Base-by-base conservation (phyloP, 371 early-diverging fungal species). In the Mortierella sp. region DNA sequence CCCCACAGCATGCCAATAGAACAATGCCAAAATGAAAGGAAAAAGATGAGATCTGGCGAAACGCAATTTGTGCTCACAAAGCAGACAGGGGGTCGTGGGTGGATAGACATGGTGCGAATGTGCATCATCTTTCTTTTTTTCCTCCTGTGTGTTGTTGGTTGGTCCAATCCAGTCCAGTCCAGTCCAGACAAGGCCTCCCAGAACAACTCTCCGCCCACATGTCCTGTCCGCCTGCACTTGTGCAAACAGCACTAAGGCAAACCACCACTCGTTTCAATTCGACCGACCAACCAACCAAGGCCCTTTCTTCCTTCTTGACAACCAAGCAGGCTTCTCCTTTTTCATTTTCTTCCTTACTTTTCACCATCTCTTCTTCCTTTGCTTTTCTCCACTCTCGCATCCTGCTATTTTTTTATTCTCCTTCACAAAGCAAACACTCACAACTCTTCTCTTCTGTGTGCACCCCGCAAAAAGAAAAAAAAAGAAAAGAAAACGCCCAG, bases 1-100 rank as follows among this genome's bases (percentile, higher is more conserved):
- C 13, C 50, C 55, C 26, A 80, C 40, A 57, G 71, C n/a, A 71
- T 50, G 50, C 50, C 50, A 50, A 50, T 50, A 50, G 50, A 50
- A 50, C 2, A 2, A 0, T 11, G 2, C 3, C 50, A 50, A 16
- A 14, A 50, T 13, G 13, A 1, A 50, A 50, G 13, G 13, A 9
- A 50, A 16, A 14, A 50, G 50, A 50, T 54, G 54, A n/a, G n/a
- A 54, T 54, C 43, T 40, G 43, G 43, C 43, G 2, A 40, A 40
- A 40, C 2, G 4, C n/a, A 54, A 54, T n/a, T 54, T 54, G 43
- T 54, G 54, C 54, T 54, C 54, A 54, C 54, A 54, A 21, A 21
- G 51, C 14, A 5, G 24, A 51, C 21, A 54, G 54, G 54, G 54
- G 54, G 54, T 54, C n/a, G 54, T 54, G 54, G 54, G 9, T 19